These are phyloP conservation scores for Eimeria praecox DNA, from an alignment of 169 alveolate species.

Conservation along the genomic window DNA sequence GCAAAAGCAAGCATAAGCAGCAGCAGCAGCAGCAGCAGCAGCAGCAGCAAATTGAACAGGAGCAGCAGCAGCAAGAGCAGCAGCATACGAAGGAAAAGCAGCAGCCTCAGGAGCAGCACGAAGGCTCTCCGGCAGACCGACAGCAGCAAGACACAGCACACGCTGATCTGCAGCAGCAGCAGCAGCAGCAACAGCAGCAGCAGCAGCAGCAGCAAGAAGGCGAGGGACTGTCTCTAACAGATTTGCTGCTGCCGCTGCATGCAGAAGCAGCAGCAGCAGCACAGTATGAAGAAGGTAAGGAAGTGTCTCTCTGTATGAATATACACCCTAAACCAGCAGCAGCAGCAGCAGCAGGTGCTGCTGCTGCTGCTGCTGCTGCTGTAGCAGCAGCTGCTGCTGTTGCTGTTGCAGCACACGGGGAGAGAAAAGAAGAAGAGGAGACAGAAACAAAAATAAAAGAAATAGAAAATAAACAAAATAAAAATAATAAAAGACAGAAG, in stretches of 20 bases:
- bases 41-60: background rate
- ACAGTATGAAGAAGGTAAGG: background rate
- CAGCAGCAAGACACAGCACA: background rate
- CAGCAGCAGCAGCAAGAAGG: slow-evolving; percentile 22
- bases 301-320: too few relatives aligned
- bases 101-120: background rate
- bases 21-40: background rate
- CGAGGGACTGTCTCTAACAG: background rate
- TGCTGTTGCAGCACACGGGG: too few relatives aligned
- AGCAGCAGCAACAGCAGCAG: slow-evolving; percentile 36
- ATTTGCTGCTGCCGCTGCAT: background rate
- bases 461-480: background rate
- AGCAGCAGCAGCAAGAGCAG: background rate
- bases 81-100: background rate
- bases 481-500: background rate
- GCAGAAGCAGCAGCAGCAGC: background rate
- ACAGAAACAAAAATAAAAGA: too few relatives aligned
- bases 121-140: background rate
- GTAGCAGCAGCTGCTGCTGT: background rate
- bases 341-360: background rate
- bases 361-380: background rate
- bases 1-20: background rate
- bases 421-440: too few relatives aligned
- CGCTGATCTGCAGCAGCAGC: slow-evolving; percentile 1
- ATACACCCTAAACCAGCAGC: background rate